Base-by-base conservation (phyloP, 2,329 filamentous ascomycete genomes). In the Paecilomyces dactylethromorphus region DNA sequence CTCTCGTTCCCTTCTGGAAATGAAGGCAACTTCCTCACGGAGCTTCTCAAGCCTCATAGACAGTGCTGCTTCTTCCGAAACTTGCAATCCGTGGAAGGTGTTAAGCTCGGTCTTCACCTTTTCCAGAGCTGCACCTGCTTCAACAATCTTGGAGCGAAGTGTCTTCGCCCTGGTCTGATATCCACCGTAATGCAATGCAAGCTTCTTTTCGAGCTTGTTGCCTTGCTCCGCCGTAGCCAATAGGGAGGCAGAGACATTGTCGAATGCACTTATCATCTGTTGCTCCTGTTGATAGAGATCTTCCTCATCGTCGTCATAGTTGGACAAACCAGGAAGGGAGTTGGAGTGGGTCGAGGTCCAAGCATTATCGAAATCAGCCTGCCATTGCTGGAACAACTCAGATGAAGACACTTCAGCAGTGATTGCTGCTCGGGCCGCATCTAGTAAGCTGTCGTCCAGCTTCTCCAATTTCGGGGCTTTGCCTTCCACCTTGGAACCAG, bases 121-220 rank as follows among this genome's bases (percentile, higher is more conserved):
- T 59, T 88, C 85, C 13, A 97, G 80, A 2, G 89, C 89, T 21
- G 86, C 84, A 26, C 86, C 84, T 1, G 91, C 90, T 64, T 92
- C 89, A 18, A 77, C 75, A 62, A 95, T 90, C 78, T 96, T 97
- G 60, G 87, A 83, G 22, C 86, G 84, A 26, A 99, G 82, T 65
- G 85, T 87, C 74, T 92, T 92, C 33, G 91, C 87, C 32, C 94
- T 88, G 65, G 92, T 87, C 72, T 92, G 87, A 76, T 99, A 99
- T 13, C 94, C 94, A 24, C 92, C 92, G 2, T 96, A 85, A 67
- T 94, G 88, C 57, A 96, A 81, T 0, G 82, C 81, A n/a, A 99
- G 84, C 76, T 94, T 97, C 83, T 96, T 96, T 76, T 97, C 92
- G 1, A 96, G 79, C 74, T 93, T 95, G 70, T 91, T 91, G 57